Conservation (phyloP, 2,329 filamentous ascomycete genomes). For the Scedosporium boydii region DNA sequence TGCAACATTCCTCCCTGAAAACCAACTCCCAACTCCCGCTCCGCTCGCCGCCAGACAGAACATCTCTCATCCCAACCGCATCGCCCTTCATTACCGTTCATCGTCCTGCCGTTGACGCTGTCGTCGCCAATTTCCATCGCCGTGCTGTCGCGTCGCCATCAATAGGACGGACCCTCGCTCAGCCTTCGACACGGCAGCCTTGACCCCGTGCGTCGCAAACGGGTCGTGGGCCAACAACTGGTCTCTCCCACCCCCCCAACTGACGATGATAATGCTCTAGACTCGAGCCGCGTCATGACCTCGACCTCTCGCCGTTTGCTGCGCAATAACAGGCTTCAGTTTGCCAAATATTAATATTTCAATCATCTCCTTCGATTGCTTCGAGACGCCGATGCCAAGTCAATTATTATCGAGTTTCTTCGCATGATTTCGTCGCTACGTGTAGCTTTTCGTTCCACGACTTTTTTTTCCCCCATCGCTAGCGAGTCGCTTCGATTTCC, state of each 20-base stretch:
- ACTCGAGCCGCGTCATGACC: slow-evolving; percentile 6
- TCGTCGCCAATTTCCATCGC: background rate
- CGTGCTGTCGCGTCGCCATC: background rate
- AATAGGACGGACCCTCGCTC: background rate
- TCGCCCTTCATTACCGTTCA: background rate
- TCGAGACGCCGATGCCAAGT: background rate
- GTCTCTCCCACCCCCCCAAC: background rate
- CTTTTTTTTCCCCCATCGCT: no score
- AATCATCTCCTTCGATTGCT: background rate
- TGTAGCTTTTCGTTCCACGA: no score
- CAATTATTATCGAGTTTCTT: background rate
- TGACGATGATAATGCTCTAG: slow-evolving; percentile 4
- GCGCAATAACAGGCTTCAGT: background rate
- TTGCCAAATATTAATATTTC: background rate
- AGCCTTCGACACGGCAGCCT: background rate
- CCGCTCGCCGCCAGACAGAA: background rate
- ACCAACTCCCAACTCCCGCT: background rate
- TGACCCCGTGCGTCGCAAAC: background rate
- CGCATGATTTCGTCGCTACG: background rate
- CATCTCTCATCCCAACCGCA: background rate
- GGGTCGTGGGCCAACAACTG: background rate
- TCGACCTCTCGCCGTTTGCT: slow-evolving; percentile 2
- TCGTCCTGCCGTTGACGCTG: background rate
- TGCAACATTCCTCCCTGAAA: slow-evolving; percentile 2
- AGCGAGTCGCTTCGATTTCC: background rate